A percentile compares a stretch with the other conserved stretches of the same genome.
These are phyloP conservation scores for Arxiozyma bovina DNA, from an alignment of 1,139 yeast species.

Conservation along the genomic window DNA sequence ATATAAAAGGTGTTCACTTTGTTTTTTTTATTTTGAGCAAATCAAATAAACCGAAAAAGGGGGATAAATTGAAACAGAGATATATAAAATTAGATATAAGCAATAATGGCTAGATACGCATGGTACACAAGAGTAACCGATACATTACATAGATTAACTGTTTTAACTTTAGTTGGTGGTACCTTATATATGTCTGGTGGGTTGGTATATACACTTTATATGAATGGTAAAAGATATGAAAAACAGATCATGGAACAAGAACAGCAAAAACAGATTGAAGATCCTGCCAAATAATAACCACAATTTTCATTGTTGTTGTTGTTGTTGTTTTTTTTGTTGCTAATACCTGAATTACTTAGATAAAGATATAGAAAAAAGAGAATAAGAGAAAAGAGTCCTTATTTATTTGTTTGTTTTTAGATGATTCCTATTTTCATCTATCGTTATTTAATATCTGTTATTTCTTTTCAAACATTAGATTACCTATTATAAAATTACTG, in stretches of 20 bases:
- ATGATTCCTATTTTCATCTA: background rate
- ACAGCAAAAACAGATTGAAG: background rate
- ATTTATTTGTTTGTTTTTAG: no score
- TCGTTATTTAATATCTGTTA: no score
- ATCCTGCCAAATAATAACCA: background rate
- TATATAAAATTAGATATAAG: background rate
- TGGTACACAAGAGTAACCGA: slow-evolving; percentile 75
- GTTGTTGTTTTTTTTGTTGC: background rate
- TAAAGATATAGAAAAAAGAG: no score
- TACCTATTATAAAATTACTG: background rate
- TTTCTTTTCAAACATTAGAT: no score
- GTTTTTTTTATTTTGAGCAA: no score
- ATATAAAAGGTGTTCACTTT: no score
- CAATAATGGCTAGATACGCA: slow-evolving; percentile 44
- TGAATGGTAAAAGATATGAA: slow-evolving; percentile 45
- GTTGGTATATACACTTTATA: slow-evolving; percentile 52
- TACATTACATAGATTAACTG: slow-evolving; percentile 74
- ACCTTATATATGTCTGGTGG: slow-evolving; percentile 53
- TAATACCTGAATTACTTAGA: no score
- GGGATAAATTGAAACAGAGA: no score
- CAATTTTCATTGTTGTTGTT: no score
- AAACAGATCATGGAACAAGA: slow-evolving; percentile 29
- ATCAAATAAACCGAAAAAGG: no score
- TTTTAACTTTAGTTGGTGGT: slow-evolving; percentile 66
- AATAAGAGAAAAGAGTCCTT: background rate